A percentile compares a stretch with the other conserved stretches of the same genome.
phyloP scores from a whole-genome alignment of 371 early-diverging fungal species.

The Batrachochytrium dendrobatidis region DNA sequence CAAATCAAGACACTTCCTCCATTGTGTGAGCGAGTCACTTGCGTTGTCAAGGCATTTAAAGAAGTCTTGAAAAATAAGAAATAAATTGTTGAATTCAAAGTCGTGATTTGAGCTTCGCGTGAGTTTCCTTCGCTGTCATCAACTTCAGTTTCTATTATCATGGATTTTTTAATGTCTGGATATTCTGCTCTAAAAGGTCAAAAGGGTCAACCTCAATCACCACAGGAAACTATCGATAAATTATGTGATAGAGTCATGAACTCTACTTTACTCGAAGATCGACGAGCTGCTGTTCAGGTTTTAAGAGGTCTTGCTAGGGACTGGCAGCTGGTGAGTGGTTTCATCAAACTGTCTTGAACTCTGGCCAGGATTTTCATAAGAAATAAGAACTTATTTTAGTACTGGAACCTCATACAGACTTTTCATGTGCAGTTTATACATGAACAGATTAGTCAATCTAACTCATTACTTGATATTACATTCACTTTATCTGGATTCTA shows the following conservation, averaged over 20 bases:
- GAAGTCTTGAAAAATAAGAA: too few species aligned
- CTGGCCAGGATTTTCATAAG: constrained; percentile 1
- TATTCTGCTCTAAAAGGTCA: constrained; percentile 75
- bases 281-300: constrained; percentile 77
- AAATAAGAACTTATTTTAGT: too few species aligned
- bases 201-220: constrained; percentile 68
- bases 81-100: too few species aligned
- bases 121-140: too few species aligned
- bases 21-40: too few species aligned
- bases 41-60: too few species aligned
- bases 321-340: constrained; percentile 52
- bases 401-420: too few species aligned
- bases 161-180: too few species aligned
- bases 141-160: too few species aligned
- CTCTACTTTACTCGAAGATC: constrained; percentile 80
- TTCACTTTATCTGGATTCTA: too few species aligned
- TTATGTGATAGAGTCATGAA: constrained; percentile 78
- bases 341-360: not conserved
- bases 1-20: not conserved
- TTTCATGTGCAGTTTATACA: too few species aligned
- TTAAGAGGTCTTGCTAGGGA: constrained; percentile 82
- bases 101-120: too few species aligned
- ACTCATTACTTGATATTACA: not conserved
- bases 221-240: constrained; percentile 77
- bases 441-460: not conserved